These are phyloP conservation scores for Hypomyces perniciosus DNA, from an alignment of 2,329 filamentous ascomycete genomes.

Conservation along the genomic window DNA sequence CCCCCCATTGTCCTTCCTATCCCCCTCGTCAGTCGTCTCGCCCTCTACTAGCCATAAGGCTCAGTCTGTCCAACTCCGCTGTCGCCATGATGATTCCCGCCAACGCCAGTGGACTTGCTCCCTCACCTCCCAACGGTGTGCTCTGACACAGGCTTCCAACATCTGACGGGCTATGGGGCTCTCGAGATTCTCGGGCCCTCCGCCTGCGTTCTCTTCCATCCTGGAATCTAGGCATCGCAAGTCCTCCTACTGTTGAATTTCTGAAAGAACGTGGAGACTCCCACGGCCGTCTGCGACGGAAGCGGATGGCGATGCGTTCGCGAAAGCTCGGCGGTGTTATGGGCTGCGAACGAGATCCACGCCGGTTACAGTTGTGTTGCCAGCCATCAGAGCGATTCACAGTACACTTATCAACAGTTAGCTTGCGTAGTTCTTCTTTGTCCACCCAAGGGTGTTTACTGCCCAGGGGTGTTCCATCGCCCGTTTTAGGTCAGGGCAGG, in stretches of 20 bases:
- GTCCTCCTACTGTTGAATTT: conserved; percentile 10
- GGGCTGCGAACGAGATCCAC: conserved; percentile 20
- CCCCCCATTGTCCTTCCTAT: neutral
- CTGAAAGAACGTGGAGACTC: conserved; percentile 18
- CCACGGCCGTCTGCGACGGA: conserved; percentile 22
- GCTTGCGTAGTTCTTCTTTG: neutral
- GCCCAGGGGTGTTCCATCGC: conserved; percentile 5
- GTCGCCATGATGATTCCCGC: conserved; percentile 25
- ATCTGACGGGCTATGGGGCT: conserved; percentile 19
- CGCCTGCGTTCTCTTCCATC: conserved; percentile 26
- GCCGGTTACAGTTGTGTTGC: conserved; percentile 11
- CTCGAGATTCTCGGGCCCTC: conserved; percentile 24
- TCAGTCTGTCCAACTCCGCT: conserved; percentile 28
- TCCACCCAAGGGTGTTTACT: neutral
- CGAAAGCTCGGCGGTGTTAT: conserved; percentile 20
- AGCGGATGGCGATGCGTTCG: conserved; percentile 18
- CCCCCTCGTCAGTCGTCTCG: neutral
- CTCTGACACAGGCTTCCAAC: conserved; percentile 15
- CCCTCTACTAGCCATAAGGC: conserved; percentile 19
- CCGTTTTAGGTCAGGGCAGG: conserved; percentile 15
- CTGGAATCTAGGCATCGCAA: conserved; percentile 13
- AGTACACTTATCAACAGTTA: neutral
- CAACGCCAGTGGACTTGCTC: conserved; percentile 21
- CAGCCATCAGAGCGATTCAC: conserved; percentile 9
- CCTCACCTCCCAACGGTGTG: conserved; percentile 17